Base-by-base conservation (phyloP, 176 grass and related monocot species). In the Zoysia japonica region DNA sequence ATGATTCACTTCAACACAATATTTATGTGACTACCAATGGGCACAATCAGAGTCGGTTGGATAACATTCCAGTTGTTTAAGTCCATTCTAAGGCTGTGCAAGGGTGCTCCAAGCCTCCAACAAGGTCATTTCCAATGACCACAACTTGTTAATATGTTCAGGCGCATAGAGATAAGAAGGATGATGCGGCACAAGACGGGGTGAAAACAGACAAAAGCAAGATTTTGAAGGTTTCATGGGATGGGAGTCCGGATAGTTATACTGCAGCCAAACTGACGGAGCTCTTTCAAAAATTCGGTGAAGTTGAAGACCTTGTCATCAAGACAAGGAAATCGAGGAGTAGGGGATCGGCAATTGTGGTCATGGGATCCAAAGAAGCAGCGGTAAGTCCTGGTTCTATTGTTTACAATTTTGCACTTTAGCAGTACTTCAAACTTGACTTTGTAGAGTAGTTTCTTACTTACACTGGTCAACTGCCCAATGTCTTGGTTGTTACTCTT, bases 201-300 rank as follows among this genome's bases (percentile, higher is more conserved):
- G 55, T 38, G 53, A 85, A 83, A 67, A 79, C 85, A 42, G 86
- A 94, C 61, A 89, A 87, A 56, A 79, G 85, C 37, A 93, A 82
- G 55, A 85, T 94, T 43, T 79, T 97, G 75, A 93, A 93, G 88
- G 96, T 93, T 74, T 93, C 90, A n/a, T 98, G 96, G 96, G 90
- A 93, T 74, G 91, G 88, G 12, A 70, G 63, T 17, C 83, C 89
- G 8, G 86, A 91, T 15, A 81, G 75, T 42, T 98, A 94, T 54
- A 89, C 56, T 82, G 87, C 92, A 10, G 82, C 79, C 12, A 94
- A 88, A 81, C 65, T 98, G 63, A 67, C 83, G 57, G 81, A 87
- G 51, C 73, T 98, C 43, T 98, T 98, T 87, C 70, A 87, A 79
- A 86, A 84, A 78, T 93, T 98, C 39, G 96, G 96, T 2, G 48